A percentile compares a stretch with the other conserved stretches of the same genome.
These are phyloP conservation scores for Aspergillus viridinutans DNA, from an alignment of 2,329 filamentous ascomycete species.

Conservation along the genomic window DNA sequence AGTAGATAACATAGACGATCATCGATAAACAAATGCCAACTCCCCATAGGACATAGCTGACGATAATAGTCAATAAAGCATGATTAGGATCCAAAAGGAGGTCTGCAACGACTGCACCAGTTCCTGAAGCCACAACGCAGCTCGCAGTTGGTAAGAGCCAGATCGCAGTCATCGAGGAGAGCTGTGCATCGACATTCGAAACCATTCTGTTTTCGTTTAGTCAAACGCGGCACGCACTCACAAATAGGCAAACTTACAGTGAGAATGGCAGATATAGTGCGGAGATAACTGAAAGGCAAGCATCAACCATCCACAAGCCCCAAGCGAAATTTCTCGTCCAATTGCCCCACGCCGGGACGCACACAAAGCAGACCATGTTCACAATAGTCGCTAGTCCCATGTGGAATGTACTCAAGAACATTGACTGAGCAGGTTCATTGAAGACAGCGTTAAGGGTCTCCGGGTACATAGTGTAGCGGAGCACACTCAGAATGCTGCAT, in stretches of 20 bases:
- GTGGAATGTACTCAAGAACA: conserved; percentile 63
- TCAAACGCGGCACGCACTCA: neutral
- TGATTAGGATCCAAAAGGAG: conserved; percentile 50
- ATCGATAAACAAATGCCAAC: conserved; percentile 57
- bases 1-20: conserved; percentile 63
- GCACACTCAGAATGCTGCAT: conserved; percentile 44
- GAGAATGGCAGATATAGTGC: conserved; percentile 52
- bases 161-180: conserved; percentile 57
- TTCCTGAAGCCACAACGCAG: conserved; percentile 59
- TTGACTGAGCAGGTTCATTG: conserved; percentile 57
- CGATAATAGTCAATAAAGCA: conserved; percentile 57
- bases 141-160: conserved; percentile 63
- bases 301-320: conserved; percentile 55
- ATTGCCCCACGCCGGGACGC: conserved; percentile 54
- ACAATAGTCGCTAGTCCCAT: conserved; percentile 65
- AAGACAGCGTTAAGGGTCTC: conserved; percentile 62
- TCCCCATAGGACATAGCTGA: conserved; percentile 66
- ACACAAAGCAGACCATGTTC: conserved; percentile 58
- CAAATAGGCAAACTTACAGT: conserved; percentile 37
- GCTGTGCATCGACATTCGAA: conserved; percentile 6
- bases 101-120: conserved; percentile 58
- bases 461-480: conserved; percentile 61
- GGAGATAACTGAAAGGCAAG: conserved; percentile 46
- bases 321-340: conserved; percentile 52
- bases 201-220: neutral